A percentile compares a stretch with the other conserved stretches of the same genome.
Conservation (phyloP, 495 filamentous ascomycete species). For the Lasiosphaeria miniovina region DNA sequence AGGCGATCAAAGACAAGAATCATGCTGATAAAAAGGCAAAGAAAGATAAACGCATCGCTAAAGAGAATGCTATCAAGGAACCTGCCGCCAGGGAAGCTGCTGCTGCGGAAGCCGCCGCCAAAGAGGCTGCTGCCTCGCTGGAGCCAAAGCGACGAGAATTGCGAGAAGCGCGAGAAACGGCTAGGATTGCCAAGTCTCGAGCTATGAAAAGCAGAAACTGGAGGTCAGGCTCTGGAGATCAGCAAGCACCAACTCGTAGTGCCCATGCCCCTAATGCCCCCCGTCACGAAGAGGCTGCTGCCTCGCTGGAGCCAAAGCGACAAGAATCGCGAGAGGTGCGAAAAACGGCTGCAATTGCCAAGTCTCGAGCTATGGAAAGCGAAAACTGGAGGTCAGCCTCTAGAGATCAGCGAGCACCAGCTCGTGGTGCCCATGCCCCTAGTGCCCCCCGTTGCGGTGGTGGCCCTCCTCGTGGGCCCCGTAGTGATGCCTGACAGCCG, state of each 20-base stretch:
- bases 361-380: slow-evolving; percentile 46
- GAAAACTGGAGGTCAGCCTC: slow-evolving; percentile 51
- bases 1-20: slow-evolving; percentile 72
- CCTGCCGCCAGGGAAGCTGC: slow-evolving; percentile 44
- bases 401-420: slow-evolving; percentile 35
- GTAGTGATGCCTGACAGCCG: slow-evolving; percentile 38
- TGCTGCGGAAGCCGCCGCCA: slow-evolving; percentile 21
- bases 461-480: slow-evolving; percentile 42
- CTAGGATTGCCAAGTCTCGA: slow-evolving; percentile 35
- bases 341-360: slow-evolving; percentile 23
- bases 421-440: slow-evolving; percentile 39
- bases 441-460: slow-evolving; percentile 37
- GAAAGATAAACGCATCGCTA: slow-evolving; percentile 64
- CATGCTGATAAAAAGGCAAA: slow-evolving; percentile 84
- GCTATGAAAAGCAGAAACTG: slow-evolving; percentile 51
- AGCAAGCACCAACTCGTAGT: slow-evolving; percentile 35
- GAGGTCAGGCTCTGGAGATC: slow-evolving; percentile 44
- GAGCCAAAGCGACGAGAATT: slow-evolving; percentile 35
- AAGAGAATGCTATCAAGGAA: slow-evolving; percentile 61
- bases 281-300: slow-evolving; percentile 32
- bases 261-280: slow-evolving; percentile 34
- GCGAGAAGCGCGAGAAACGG: slow-evolving; percentile 18
- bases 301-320: slow-evolving; percentile 31
- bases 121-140: slow-evolving; percentile 47
- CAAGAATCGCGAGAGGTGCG: slow-evolving; percentile 22